Conservation (phyloP, 805 yeast species). For the Wickerhamiella spandovensis region DNA sequence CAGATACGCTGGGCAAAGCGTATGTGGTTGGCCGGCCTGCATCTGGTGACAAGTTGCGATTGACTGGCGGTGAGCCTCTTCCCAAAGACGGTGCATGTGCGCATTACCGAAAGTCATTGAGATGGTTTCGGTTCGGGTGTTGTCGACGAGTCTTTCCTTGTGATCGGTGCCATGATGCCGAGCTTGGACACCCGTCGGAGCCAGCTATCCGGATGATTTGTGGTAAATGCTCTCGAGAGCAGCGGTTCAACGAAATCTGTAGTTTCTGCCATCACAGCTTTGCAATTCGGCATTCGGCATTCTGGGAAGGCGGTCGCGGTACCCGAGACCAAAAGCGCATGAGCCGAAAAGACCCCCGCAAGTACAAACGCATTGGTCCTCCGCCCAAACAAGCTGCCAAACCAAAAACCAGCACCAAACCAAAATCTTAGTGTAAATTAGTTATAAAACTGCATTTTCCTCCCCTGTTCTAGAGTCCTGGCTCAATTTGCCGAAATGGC, state of each 20-base stretch:
- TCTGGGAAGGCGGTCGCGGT: constrained; percentile 35
- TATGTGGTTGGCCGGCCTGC: constrained; percentile 11
- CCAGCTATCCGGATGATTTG: constrained; percentile 30
- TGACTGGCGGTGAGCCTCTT: constrained; percentile 27
- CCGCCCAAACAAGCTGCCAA: background rate
- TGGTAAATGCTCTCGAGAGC: constrained; percentile 31
- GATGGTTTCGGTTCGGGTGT: constrained; percentile 34
- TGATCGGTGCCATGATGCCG: constrained; percentile 30
- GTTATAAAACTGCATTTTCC: background rate
- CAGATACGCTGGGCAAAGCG: constrained; percentile 19
- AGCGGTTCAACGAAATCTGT: constrained; percentile 26
- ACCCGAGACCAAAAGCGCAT: constrained; percentile 28
- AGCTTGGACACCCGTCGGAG: constrained; percentile 25
- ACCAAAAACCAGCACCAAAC: background rate
- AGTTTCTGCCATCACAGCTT: constrained; percentile 27
- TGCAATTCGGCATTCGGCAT: constrained; percentile 23
- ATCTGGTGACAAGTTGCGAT: constrained; percentile 19
- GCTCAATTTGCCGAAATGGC: background rate
- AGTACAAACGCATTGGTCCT: constrained; percentile 21
- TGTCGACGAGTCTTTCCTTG: constrained; percentile 31
- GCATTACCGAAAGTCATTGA: constrained; percentile 29
- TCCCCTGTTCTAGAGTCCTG: background rate
- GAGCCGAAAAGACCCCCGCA: constrained; percentile 31
- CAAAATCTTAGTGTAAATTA: background rate
- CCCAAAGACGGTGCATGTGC: constrained; percentile 28